Percentiles rank a stretch among this genome's conserved stretches.
Evolutionary conservation across 2,329 filamentous ascomycete species (phyloP).

Genomic region (Gnomoniopsis sp.): DNA sequence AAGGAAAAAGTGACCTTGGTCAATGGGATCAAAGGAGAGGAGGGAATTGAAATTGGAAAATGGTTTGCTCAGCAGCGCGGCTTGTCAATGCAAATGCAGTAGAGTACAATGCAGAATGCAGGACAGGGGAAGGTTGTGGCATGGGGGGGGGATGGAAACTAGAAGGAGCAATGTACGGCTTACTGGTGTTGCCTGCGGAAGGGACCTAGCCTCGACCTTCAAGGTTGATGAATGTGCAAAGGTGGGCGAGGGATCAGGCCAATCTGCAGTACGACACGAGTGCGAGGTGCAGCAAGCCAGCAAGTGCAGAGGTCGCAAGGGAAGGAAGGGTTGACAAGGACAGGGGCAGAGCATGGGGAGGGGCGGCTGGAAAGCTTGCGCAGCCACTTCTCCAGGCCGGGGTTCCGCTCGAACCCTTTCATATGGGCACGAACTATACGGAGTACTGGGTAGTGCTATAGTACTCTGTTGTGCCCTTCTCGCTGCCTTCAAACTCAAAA

Average conservation of each 20-base stretch:
- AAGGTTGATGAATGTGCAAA: background rate
- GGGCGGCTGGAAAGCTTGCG: too few species aligned
- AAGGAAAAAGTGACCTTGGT: background rate
- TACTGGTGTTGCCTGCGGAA: background rate
- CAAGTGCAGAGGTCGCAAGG: background rate
- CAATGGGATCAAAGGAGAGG: constrained; percentile 9
- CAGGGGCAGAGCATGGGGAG: too few species aligned
- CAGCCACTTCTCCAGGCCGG: too few species aligned
- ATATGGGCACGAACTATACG: too few species aligned
- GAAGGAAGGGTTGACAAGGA: background rate
- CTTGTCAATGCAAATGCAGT: background rate
- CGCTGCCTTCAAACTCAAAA: too few species aligned
- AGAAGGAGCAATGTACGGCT: background rate
- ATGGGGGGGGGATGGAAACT: background rate
- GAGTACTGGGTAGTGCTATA: too few species aligned
- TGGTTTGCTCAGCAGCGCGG: background rate
- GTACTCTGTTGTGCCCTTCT: too few species aligned
- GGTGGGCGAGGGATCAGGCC: background rate
- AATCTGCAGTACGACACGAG: background rate
- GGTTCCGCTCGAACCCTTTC: too few species aligned
- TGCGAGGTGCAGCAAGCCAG: background rate
- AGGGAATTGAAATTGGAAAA: constrained; percentile 14
- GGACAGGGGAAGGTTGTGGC: background rate
- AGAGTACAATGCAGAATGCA: background rate
- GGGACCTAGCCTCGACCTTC: background rate